These are phyloP conservation scores for Mycena rebaudengoi DNA, from an alignment of 768 basidiomycete genomes.

Conservation along the genomic window DNA sequence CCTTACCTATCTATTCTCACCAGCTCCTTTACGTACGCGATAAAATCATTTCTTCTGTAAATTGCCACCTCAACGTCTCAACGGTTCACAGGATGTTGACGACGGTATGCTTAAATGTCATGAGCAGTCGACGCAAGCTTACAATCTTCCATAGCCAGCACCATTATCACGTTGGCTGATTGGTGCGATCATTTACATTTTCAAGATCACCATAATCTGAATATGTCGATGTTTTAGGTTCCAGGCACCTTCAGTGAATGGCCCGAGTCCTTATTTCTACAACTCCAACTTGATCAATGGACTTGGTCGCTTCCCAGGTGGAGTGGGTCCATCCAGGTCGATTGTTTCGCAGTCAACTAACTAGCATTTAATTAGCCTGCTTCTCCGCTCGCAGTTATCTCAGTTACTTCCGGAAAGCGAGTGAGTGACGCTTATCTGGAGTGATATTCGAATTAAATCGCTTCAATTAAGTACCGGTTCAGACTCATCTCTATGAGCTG, in stretches of 20 bases:
- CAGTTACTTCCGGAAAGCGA: slow-evolving; percentile 36
- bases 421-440: slow-evolving; percentile 50
- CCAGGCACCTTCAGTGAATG: background rate
- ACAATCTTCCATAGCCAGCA: background rate
- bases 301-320: slow-evolving; percentile 39
- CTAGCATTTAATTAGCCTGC: slow-evolving; percentile 30
- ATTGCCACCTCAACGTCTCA: background rate
- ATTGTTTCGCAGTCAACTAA: slow-evolving; percentile 31
- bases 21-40: slow-evolving; percentile 6
- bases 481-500: slow-evolving; percentile 8
- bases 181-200: slow-evolving; percentile 10
- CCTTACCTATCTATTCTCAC: background rate
- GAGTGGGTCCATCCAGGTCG: slow-evolving; percentile 30
- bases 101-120: background rate
- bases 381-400: slow-evolving; percentile 41
- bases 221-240: slow-evolving; percentile 6
- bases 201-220: too few relatives aligned
- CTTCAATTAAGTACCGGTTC: slow-evolving; percentile 6
- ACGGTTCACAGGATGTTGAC: slow-evolving; percentile 2
- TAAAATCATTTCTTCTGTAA: background rate
- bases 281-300: slow-evolving; percentile 44
- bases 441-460: slow-evolving; percentile 13
- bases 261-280: slow-evolving; percentile 32
- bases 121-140: background rate
- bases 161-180: slow-evolving; percentile 11